Evolutionary conservation across 192 early-diverging fungal species (phyloP), one percentile per base, ranked within the genome.

Genomic region (Thoreauomyces humboldtii): DNA sequence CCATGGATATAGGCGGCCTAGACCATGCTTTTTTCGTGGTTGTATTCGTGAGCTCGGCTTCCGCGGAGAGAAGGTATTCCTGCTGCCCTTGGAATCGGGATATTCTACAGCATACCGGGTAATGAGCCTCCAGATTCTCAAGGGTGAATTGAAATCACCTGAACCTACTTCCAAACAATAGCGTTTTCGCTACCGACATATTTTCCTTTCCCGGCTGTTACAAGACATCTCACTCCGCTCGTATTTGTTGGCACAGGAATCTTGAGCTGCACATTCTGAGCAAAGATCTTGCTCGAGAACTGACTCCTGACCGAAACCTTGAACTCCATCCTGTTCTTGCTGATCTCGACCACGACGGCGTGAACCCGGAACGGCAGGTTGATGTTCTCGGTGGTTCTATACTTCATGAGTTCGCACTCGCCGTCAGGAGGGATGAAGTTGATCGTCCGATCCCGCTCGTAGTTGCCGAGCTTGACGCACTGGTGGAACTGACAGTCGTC

Each of bases 401-500:
- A 91, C 38, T 65, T 64, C 96, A 98, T 98, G 24, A 98, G 80
- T 72, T 98, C 96, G 75, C 93, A 95, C 70, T 95, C 93, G 50
- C 93, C 93, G 67, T 95, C 96, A 0, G 95, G 95, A 51, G 96
- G 96, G 55, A 98, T 91, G 75, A 98, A 98, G 69, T 87, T 96
- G 73, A 98, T 98, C 3, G 91, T 92, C 24, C 95, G 80, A 69
- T 94, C 91, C 22, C 82, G 84, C 57, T 98, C 95, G 70, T 96
- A 98, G 59, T 87, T 87, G 33, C 90, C 92, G 31, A 98, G 75
- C 61, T 91, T 87, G 41, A 98, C 96, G 76, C 96, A 98, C 78
- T 98, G 96, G 72, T 98, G 96, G 82, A 98, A 98, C 69, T 98
- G 92, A 63, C 87, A 91, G 66, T 98, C 96, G 47, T 96, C 96